Evolutionary conservation across 345 rosid species (phyloP).

Genomic region (Populus davidiana): DNA sequence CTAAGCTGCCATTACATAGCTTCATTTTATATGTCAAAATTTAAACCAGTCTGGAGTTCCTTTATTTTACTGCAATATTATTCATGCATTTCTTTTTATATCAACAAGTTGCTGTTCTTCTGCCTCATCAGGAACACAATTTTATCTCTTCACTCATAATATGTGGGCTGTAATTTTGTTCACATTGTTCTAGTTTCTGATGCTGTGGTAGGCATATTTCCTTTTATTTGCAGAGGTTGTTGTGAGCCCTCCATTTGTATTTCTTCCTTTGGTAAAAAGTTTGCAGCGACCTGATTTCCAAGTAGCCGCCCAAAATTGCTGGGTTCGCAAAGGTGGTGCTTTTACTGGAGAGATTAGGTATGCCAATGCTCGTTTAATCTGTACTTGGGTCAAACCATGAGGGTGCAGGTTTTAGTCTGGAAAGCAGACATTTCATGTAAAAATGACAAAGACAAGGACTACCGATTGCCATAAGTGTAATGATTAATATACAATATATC

Average conservation of each 20-base stretch:
- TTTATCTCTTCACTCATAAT: background rate
- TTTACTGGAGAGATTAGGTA: conserved; percentile 71
- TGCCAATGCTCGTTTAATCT: conserved; percentile 10
- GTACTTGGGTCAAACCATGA: background rate
- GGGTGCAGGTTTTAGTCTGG: background rate
- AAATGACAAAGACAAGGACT: background rate
- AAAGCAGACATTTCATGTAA: background rate
- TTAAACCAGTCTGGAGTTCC: background rate
- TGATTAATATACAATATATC: background rate
- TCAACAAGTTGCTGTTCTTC: background rate
- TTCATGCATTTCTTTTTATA: background rate
- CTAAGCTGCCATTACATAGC: background rate
- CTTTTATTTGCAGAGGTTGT: conserved; percentile 52
- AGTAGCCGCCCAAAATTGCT: conserved; percentile 68
- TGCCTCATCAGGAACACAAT: too few relatives aligned
- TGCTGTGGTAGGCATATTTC: background rate
- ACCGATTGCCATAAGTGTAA: background rate
- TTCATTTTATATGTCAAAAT: background rate
- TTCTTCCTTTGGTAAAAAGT: conserved; percentile 46
- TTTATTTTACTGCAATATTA: background rate
- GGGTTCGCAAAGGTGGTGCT: conserved; percentile 74
- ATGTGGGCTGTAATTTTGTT: background rate
- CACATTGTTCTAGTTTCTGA: background rate
- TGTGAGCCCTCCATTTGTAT: conserved; percentile 71
- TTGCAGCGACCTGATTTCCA: conserved; percentile 51